Conservation (phyloP, 202 grass and related monocot genomes). For the Digitaria exilis region DNA sequence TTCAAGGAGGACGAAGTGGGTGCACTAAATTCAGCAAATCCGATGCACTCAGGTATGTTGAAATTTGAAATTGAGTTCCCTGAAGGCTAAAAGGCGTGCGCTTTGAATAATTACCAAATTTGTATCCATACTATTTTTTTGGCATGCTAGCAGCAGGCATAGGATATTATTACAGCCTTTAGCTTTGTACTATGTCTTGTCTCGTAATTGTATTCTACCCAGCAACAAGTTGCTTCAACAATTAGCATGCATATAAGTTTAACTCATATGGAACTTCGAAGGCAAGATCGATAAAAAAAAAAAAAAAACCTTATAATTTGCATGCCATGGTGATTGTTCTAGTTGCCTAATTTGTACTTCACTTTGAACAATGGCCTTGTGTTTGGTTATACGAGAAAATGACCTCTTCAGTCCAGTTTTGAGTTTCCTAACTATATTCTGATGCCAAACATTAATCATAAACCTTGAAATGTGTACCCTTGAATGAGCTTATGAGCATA, state of each 20-base stretch:
- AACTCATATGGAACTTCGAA: neutral
- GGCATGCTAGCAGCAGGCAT: neutral
- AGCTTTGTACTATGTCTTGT: neutral
- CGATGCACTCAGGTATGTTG: neutral
- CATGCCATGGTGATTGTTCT: neutral
- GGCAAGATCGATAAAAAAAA: neutral
- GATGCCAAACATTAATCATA: neutral
- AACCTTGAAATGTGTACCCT: neutral
- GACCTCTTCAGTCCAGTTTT: neutral
- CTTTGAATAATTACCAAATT: neutral
- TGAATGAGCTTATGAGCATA: neutral
- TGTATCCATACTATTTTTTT: neutral
- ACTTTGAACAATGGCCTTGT: neutral
- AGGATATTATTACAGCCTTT: neutral
- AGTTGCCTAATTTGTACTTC: conserved; percentile 9
- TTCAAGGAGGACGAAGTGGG: neutral
- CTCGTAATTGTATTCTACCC: neutral
- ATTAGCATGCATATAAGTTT: neutral
- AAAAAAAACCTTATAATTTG: neutral
- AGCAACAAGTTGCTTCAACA: neutral
- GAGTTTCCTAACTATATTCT: neutral
- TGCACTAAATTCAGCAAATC: neutral
- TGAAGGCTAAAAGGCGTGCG: neutral
- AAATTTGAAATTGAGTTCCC: conserved; percentile 5
- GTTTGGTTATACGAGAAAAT: neutral